Evolutionary conservation across 768 basidiomycete species (phyloP).

Genomic region (Tulasnella sp.): DNA sequence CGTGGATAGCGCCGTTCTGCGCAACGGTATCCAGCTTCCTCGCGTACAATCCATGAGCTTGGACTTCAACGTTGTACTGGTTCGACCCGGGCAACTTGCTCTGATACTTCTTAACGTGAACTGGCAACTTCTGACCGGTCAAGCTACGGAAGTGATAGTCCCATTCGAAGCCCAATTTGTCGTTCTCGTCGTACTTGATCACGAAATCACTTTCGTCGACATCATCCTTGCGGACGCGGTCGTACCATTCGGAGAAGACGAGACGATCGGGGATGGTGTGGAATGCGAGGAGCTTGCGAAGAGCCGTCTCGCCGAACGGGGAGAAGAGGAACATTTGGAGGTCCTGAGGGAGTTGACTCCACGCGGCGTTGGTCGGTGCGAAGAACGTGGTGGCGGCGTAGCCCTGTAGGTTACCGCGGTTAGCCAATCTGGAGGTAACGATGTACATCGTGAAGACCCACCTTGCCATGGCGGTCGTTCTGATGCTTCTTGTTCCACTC

Average conservation of each 20-base stretch:
- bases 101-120: conserved; percentile 33
- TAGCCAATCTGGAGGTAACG: not conserved
- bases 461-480: conserved; percentile 27
- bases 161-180: conserved; percentile 27
- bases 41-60: conserved; percentile 27
- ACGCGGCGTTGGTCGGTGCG: conserved; percentile 45
- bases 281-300: conserved; percentile 44
- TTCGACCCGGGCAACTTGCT: conserved; percentile 29
- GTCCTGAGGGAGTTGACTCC: conserved; percentile 42
- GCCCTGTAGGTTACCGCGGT: not conserved
- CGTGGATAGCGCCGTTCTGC: conserved; percentile 32
- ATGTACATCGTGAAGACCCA: not conserved
- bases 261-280: conserved; percentile 39
- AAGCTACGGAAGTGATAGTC: conserved; percentile 31
- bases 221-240: not conserved
- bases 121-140: conserved; percentile 32
- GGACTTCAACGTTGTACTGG: conserved; percentile 32
- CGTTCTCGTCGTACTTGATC: not conserved
- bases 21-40: conserved; percentile 10
- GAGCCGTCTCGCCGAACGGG: conserved; percentile 43
- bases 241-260: conserved; percentile 33
- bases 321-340: conserved; percentile 47
- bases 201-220: not conserved
- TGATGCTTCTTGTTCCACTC: conserved; percentile 28
- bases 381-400: conserved; percentile 38